Conservation (phyloP, 306 rosid genomes). For the Mucuna pruriens region DNA sequence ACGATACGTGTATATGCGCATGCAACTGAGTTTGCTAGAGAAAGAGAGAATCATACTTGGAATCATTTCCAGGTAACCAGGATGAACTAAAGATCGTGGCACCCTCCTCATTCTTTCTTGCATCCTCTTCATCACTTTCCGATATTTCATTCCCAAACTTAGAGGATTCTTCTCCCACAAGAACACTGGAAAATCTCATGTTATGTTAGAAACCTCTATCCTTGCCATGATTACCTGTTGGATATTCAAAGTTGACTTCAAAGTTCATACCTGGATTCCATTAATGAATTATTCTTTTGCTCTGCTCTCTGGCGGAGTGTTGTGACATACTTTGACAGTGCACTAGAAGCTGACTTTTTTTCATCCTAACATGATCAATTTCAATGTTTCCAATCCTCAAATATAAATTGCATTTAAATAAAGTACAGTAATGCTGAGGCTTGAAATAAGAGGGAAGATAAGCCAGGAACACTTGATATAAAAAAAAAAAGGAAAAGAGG, state of each 20-base stretch:
- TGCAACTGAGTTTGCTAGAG: constrained; percentile 23
- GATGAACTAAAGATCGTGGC: constrained; percentile 71
- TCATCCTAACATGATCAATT: constrained; percentile 61
- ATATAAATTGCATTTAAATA: constrained; percentile 9
- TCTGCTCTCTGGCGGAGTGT: constrained; percentile 70
- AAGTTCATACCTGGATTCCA: constrained; percentile 72
- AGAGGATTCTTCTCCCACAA: constrained; percentile 76
- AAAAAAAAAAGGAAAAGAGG: neutral
- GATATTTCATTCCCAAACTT: constrained; percentile 58
- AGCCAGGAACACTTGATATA: neutral
- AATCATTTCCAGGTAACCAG: constrained; percentile 84
- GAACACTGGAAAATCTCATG: constrained; percentile 57
- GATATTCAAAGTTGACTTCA: constrained; percentile 26
- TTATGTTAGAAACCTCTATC: constrained; percentile 47
- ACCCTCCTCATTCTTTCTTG: constrained; percentile 54
- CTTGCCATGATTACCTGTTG: constrained; percentile 19
- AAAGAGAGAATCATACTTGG: constrained; percentile 52
- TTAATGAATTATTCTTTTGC: constrained; percentile 60
- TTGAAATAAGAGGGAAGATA: constrained; percentile 19
- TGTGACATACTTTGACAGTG: constrained; percentile 60
- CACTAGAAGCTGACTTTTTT: constrained; percentile 62
- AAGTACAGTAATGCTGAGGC: neutral
- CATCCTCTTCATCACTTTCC: constrained; percentile 69
- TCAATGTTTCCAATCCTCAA: constrained; percentile 18
- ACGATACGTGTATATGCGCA: neutral